A percentile compares a stretch with the other conserved stretches of the same genome.
phyloP scores from a whole-genome alignment of 2,329 filamentous ascomycete genomes.

The Botrytis paeoniae region DNA sequence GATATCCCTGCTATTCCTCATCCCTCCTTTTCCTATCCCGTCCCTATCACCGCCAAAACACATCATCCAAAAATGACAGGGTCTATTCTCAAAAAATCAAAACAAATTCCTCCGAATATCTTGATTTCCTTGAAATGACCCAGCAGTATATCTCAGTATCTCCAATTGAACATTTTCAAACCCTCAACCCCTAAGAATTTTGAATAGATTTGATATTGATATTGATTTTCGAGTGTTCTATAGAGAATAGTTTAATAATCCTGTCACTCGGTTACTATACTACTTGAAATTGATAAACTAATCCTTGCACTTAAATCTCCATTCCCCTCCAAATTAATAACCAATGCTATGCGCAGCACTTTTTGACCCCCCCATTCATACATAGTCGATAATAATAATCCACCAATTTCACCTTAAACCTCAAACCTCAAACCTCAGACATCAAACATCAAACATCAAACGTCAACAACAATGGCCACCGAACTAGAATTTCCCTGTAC shows the following conservation, averaged over 20 bases:
- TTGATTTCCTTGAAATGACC: background rate
- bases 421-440: background rate
- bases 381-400: background rate
- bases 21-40: background rate
- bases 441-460: background rate
- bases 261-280: background rate
- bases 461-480: conserved; percentile 4
- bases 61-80: background rate
- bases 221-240: background rate
- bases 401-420: background rate
- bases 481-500: conserved; percentile 59
- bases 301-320: conserved; percentile 2
- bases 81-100: background rate
- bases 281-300: background rate
- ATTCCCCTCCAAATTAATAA: background rate
- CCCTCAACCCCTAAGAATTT: background rate
- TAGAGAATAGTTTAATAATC: too few species aligned
- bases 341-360: conserved; percentile 3
- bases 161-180: background rate
- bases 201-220: background rate
- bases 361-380: background rate
- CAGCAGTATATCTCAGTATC: background rate
- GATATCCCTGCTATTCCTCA: background rate
- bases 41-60: background rate
- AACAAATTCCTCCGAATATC: background rate